These are phyloP conservation scores for Fusarium oxysporum DNA, from an alignment of 2,329 filamentous ascomycete species.

Conservation along the genomic window DNA sequence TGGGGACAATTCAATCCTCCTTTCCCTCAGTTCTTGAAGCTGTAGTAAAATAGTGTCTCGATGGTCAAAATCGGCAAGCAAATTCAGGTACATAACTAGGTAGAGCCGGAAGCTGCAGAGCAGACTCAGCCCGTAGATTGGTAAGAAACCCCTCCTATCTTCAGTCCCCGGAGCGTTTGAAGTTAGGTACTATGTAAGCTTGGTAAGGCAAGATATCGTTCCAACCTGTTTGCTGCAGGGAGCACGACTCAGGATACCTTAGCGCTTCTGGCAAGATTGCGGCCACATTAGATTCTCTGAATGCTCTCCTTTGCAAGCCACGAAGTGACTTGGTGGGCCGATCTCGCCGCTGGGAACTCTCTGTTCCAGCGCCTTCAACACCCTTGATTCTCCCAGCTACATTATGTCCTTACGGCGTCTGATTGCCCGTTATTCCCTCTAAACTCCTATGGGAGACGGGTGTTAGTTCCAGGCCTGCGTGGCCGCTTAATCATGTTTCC, in stretches of 20 bases:
- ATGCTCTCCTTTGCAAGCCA: conserved; percentile 16
- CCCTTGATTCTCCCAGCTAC: not conserved
- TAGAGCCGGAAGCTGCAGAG: not conserved
- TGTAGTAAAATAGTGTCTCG: not conserved
- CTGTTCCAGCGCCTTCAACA: not conserved
- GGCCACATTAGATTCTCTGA: conserved; percentile 21
- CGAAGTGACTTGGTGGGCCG: not conserved
- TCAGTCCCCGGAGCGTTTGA: not conserved
- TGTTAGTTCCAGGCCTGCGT: not conserved
- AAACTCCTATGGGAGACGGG: not conserved
- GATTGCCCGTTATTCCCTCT: not conserved
- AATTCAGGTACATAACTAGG: not conserved
- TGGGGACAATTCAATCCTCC: not conserved
- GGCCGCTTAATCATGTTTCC: conserved; percentile 4
- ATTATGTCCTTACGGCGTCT: conserved; percentile 8
- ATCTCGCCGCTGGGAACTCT: conserved; percentile 6
- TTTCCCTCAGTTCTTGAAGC: not conserved
- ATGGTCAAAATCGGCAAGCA: not conserved
- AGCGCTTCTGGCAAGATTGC: conserved; percentile 29
- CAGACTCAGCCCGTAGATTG: not conserved
- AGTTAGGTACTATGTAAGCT: not conserved
- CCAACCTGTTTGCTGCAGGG: conserved; percentile 19
- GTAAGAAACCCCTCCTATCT: not conserved
- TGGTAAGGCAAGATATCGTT: not conserved
- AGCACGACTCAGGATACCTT: conserved; percentile 41